Evolutionary conservation across 805 yeast genomes (phyloP).

Genomic region (Metschnikowia baotianmanensis): DNA sequence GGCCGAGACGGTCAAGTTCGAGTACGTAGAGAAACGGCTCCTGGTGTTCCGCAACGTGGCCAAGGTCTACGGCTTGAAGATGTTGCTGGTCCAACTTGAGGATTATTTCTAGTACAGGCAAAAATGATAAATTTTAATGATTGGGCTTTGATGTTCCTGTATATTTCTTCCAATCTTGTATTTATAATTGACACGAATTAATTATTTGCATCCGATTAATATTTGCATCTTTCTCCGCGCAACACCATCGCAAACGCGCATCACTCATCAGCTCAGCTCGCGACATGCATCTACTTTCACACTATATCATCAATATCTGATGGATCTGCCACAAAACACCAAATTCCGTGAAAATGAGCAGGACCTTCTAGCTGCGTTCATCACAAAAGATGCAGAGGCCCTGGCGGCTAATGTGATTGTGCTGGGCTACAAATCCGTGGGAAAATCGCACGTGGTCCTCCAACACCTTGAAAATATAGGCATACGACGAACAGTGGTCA

Average conservation of each 20-base stretch:
- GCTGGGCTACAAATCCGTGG: constrained; percentile 50
- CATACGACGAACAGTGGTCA: constrained; percentile 30
- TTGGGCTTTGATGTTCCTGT: too few species aligned
- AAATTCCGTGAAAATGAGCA: constrained; percentile 31
- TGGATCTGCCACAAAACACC: constrained; percentile 8
- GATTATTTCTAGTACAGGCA: constrained; percentile 14
- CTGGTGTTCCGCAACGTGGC: constrained; percentile 59
- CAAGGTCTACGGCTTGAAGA: constrained; percentile 53
- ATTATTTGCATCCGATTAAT: not conserved
- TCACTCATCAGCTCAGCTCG: too few species aligned
- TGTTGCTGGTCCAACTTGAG: constrained; percentile 44
- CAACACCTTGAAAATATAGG: constrained; percentile 29
- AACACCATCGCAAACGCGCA: not conserved
- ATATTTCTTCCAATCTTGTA: not conserved
- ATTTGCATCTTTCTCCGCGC: too few species aligned
- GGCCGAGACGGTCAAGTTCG: constrained; percentile 54
- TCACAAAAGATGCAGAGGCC: constrained; percentile 26
- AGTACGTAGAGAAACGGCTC: constrained; percentile 44
- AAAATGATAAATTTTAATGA: not conserved
- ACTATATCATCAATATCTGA: not conserved
- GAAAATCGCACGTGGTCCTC: constrained; percentile 42
- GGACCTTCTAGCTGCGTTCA: constrained; percentile 33
- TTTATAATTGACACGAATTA: not conserved
- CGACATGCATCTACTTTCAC: too few species aligned
- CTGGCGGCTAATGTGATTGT: constrained; percentile 40